Evolutionary conservation across 1,284 basidiomycete genomes (phyloP).

Genomic region (Pterula multifida): DNA sequence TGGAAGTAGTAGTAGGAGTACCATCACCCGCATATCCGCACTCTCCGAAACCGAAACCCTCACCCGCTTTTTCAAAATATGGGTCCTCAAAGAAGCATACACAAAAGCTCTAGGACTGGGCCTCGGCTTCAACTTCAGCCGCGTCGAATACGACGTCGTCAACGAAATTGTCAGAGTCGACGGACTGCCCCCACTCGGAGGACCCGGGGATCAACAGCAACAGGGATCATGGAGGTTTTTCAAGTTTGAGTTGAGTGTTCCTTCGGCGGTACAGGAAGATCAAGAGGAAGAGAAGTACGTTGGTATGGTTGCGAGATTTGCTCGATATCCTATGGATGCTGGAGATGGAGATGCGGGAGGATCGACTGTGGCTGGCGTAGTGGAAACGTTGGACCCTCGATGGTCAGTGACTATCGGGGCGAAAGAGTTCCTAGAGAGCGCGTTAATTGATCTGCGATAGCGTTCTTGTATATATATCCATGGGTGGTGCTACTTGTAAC

Average conservation of each 20-base stretch:
- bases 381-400: background rate
- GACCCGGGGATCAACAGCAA: conserved; percentile 24
- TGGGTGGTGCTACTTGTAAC: no score
- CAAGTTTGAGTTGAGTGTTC: conserved; percentile 38
- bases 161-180: conserved; percentile 44
- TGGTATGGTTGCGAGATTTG: background rate
- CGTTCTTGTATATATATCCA: no score
- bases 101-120: conserved; percentile 75
- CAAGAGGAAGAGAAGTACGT: background rate
- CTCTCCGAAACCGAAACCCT: background rate
- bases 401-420: background rate
- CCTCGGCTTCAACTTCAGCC: conserved; percentile 67
- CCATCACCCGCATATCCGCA: background rate
- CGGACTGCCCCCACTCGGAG: no score
- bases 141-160: conserved; percentile 55
- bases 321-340: background rate
- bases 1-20: no score
- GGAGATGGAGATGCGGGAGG: background rate
- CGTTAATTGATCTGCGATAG: no score
- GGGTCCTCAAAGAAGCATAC: conserved; percentile 83
- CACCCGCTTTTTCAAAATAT: conserved; percentile 54
- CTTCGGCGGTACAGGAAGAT: conserved; percentile 32
- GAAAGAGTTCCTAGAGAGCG: background rate
- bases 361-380: background rate
- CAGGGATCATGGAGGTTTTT: conserved; percentile 45